Percentiles rank a stretch among this genome's conserved stretches.
Conservation (phyloP, 164 flowering plant genomes). For the Paratinospora sagittata region DNA sequence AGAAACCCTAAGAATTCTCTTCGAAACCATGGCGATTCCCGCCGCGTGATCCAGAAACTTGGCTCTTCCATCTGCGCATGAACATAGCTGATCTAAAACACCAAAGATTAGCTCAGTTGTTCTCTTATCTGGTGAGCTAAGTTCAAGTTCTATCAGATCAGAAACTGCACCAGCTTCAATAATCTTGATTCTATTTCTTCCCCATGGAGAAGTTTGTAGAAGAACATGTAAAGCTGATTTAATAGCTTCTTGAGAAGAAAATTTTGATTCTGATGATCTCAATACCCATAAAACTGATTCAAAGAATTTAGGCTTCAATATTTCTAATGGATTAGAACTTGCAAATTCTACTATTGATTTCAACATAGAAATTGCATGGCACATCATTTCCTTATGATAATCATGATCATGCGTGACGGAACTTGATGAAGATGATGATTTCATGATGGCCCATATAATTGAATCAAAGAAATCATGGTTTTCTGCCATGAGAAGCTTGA, state of each 20-base stretch:
- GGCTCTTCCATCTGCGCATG: slow-evolving; percentile 73
- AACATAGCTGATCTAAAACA: slow-evolving; percentile 48
- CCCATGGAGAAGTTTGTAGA: slow-evolving; percentile 53
- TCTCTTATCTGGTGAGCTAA: slow-evolving; percentile 33
- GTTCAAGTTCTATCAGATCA: slow-evolving; percentile 46
- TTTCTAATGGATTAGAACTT: slow-evolving; percentile 17
- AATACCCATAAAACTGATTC: slow-evolving; percentile 21
- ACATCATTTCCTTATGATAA: slow-evolving; percentile 13
- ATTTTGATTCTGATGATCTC: slow-evolving; percentile 6
- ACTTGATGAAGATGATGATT: background rate
- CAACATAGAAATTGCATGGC: slow-evolving; percentile 31
- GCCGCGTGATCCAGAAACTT: slow-evolving; percentile 53
- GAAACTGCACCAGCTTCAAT: slow-evolving; percentile 49
- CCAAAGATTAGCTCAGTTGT: slow-evolving; percentile 35
- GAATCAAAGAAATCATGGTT: slow-evolving; percentile 27
- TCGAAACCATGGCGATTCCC: slow-evolving; percentile 70
- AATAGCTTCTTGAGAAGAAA: slow-evolving; percentile 1
- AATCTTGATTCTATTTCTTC: slow-evolving; percentile 60
- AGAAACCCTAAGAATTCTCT: slow-evolving; percentile 72
- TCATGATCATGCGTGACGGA: too few species aligned
- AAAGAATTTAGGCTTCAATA: slow-evolving; percentile 42
- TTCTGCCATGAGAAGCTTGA: slow-evolving; percentile 9
- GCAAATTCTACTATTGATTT: slow-evolving; percentile 28
- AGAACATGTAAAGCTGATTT: slow-evolving; percentile 57
- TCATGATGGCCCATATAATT: slow-evolving; percentile 35